Evolutionary conservation across 805 yeast genomes (phyloP), one percentile per base, ranked within the genome.

Genomic region (Schwanniomyces yamadae): DNA sequence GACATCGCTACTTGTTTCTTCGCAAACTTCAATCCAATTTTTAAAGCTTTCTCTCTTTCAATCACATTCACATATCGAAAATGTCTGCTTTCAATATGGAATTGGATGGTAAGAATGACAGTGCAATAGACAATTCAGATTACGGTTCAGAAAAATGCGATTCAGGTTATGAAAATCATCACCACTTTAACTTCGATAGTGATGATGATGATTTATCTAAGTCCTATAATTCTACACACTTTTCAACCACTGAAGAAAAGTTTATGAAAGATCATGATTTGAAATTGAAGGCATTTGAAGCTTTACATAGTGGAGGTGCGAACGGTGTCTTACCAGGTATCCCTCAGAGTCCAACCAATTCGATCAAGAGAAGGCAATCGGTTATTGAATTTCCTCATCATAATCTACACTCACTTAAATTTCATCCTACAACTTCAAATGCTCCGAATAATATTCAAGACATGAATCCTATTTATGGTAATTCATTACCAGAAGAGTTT

Each of bases 231-330:
- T 66, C 76, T 15, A 73, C 85, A 6, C 82, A 81, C 52, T 82
- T 69, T 49, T 77, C 86, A 1, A 69, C 80, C 33, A 74, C 78
- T 5, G 88, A 84, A 48, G 90, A 83, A 45, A 71, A 70, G 49
- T 65, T 69, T 49, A 66, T 83, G 48, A 73, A 72, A 49, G 88
- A 80, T 34, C 80, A 81, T 40, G 87, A 82, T 44, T 78, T 84
- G 48, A 83, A 82, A 49, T 54, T 77, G 23, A 69, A 72, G 40
- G 85, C 88, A 0, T 65, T 79, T 42, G 75, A 75, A 40, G 67
- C 75, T 23, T 55, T 76, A 25, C 66, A 57, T 30, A 22, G 24
- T 18, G 36, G 23, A 5, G 46, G 33, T 5, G 10, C 20, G 2
- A 28, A 14, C 10, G 33, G 34, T 22, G 29, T 15, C 4, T n/a